Base-by-base conservation (phyloP, 1,284 basidiomycete species). In the Lentinula novae-zelandiae region DNA sequence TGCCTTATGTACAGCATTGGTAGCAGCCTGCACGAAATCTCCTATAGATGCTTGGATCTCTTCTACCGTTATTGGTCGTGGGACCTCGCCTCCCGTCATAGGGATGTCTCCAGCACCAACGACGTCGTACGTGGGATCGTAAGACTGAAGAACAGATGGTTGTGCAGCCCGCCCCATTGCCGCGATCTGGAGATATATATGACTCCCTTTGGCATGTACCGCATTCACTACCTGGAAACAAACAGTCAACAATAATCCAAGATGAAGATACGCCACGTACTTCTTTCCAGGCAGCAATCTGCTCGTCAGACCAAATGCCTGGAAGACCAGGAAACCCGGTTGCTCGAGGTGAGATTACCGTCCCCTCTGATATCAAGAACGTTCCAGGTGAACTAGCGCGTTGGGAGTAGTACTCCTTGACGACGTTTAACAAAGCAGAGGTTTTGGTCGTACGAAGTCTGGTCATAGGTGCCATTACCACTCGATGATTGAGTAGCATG, bases 151-250 rank as follows among this genome's bases (percentile, higher is more conserved):
- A 22, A 48, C 31, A 3, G 53, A 51, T 17, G 31, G 13, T 15
- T 27, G 40, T 17, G 72, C 76, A 27, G 67, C 72, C 3, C 73
- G 72, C 12, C 78, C 81, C 60, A 77, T 68, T 3, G 78, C 78
- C 78, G 75, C 81, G 9, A 82, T 68, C 64, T 83, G 81, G 9
- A 71, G 17, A 65, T 70, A 78, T 63, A 81, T 74, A 66, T 66
- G 69, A 0, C 71, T 74, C 5, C 73, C 75, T 60, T 77, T 76
- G 5, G 71, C 71, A 65, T 81, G 80, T 10, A 70, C 67, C 0
- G 63, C 58, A 10, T 62, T 63, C 5, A 63, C 63, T 40, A 77
- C 65, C 68, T 71, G 34, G 13, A 12, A 20, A 27, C 13, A 13
- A 22, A 34, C n/a, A 42, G 9, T n/a, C 17, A 8, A 6, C 27